phyloP scores from a whole-genome alignment of 805 yeast species.

The Teunomyces aglyptinius region DNA sequence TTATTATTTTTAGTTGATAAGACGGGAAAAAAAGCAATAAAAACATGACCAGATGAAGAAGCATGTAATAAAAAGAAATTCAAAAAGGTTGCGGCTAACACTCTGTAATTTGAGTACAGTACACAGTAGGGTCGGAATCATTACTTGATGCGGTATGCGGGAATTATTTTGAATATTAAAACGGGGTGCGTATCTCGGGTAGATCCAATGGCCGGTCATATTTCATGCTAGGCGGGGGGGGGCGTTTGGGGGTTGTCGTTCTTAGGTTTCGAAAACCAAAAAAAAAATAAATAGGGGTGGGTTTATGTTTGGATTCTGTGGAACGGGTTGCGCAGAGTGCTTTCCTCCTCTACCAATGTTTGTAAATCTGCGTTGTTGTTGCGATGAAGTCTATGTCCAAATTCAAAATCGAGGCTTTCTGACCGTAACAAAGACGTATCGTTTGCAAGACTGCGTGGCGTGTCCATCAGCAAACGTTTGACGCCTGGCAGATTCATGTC shows the following conservation, averaged over 20 bases:
- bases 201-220: background rate
- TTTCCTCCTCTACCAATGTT: slow-evolving; percentile 1
- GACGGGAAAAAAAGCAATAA: slow-evolving; percentile 3
- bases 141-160: background rate
- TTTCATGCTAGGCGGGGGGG: too few relatives aligned
- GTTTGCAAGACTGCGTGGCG: background rate
- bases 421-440: background rate
- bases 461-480: slow-evolving; percentile 11
- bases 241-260: too few relatives aligned
- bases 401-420: background rate
- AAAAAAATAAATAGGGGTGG: background rate
- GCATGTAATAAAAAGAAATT: background rate
- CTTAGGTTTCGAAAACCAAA: too few relatives aligned
- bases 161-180: background rate
- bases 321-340: background rate
- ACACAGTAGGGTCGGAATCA: background rate
- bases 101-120: background rate
- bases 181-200: background rate
- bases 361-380: background rate
- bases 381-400: background rate
- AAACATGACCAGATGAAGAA: background rate
- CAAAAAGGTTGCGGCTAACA: background rate
- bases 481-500: slow-evolving; percentile 44
- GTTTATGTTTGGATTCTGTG: background rate
- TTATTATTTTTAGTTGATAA: background rate